Conservation (phyloP, 208 protist genomes). For the Crithidia bombi region DNA sequence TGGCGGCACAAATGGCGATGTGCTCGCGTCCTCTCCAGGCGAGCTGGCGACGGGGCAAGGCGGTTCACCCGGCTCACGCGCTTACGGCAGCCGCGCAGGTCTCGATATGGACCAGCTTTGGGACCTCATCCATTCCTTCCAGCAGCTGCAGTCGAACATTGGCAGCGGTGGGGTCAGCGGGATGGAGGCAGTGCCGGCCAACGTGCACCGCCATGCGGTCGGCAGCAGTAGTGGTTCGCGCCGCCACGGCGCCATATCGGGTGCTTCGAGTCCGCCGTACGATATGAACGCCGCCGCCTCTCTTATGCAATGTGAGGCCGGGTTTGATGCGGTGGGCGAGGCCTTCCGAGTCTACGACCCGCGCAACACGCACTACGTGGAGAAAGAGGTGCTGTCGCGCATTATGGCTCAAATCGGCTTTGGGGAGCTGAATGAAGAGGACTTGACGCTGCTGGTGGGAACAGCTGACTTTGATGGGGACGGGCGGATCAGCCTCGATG, state of each 20-base stretch:
- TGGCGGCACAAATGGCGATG: neutral
- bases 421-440: slow-evolving; percentile 82
- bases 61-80: neutral
- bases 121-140: slow-evolving; percentile 86
- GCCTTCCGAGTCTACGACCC: slow-evolving; percentile 94
- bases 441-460: slow-evolving; percentile 85
- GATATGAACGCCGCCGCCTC: slow-evolving; percentile 5
- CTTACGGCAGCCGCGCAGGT: slow-evolving; percentile 26
- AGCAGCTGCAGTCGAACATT: slow-evolving; percentile 37
- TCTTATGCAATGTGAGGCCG: slow-evolving; percentile 7
- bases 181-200: neutral
- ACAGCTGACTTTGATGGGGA: slow-evolving; percentile 94
- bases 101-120: slow-evolving; percentile 88
- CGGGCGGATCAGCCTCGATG: slow-evolving; percentile 90
- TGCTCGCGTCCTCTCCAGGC: neutral
- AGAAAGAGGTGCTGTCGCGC: slow-evolving; percentile 69
- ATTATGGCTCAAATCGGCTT: slow-evolving; percentile 92
- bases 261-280: neutral
- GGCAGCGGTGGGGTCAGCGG: neutral
- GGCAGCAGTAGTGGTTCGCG: neutral
- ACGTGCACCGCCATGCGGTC: neutral
- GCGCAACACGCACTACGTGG: slow-evolving; percentile 77
- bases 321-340: slow-evolving; percentile 84
- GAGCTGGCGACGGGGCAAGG: neutral
- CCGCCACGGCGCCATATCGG: slow-evolving; percentile 10